A percentile compares a stretch with the other conserved stretches of the same genome.
These are phyloP conservation scores for Heimioporus sp. DNA, from an alignment of 768 basidiomycete genomes.

Conservation along the genomic window DNA sequence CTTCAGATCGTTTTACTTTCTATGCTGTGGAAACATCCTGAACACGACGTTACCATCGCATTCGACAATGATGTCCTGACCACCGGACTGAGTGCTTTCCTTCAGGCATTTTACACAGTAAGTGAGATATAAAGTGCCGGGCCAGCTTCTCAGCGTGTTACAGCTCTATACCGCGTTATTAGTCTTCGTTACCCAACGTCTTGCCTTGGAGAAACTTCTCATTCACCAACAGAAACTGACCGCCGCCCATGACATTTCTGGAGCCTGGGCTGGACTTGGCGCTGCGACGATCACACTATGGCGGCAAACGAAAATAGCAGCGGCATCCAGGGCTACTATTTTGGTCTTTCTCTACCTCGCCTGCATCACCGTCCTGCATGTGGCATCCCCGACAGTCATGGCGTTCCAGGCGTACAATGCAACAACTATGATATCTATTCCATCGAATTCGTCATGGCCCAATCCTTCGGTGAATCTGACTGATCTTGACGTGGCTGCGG, in stretches of 20 bases:
- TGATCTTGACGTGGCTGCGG: background rate
- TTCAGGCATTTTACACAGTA: too few species aligned
- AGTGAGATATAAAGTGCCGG: too few species aligned
- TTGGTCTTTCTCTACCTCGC: background rate
- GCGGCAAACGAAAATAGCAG: background rate
- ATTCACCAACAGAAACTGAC: background rate
- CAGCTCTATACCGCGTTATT: background rate
- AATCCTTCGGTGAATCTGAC: background rate
- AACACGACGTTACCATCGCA: too few species aligned
- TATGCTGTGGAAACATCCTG: too few species aligned
- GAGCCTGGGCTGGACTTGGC: background rate
- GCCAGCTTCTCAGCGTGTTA: too few species aligned
- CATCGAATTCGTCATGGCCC: background rate
- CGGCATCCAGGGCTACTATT: background rate
- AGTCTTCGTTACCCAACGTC: background rate
- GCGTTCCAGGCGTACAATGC: background rate
- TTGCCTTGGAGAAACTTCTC: background rate
- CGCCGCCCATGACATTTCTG: background rate
- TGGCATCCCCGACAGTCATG: background rate
- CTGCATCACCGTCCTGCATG: background rate
- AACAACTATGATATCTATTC: background rate
- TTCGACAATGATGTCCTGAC: too few species aligned
- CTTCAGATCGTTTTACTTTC: too few species aligned
- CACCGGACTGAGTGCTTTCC: too few species aligned
- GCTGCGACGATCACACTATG: background rate